These are phyloP conservation scores for Chenopodium quinoa DNA, from an alignment of 148 eudicot genomes.

Conservation along the genomic window DNA sequence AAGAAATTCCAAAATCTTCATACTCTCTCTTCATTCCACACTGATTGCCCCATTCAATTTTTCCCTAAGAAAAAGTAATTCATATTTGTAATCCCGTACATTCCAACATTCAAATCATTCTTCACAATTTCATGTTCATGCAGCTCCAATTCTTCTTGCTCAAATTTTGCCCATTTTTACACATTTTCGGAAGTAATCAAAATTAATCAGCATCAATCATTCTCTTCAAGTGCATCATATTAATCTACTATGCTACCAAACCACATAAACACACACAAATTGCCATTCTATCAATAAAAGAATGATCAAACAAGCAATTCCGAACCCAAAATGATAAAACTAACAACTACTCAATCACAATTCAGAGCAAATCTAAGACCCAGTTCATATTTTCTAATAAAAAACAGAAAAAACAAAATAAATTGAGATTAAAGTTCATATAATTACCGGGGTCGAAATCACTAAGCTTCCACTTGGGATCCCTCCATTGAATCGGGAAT, in stretches of 20 bases:
- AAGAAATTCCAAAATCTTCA: not conserved
- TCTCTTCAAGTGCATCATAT: not conserved
- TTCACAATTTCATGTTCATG: not conserved
- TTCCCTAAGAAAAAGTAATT: not conserved
- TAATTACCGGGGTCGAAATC: constrained; percentile 27
- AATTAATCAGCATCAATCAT: not conserved
- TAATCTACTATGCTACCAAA: not conserved
- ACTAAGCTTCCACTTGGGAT: constrained; percentile 25
- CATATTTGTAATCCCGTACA: not conserved
- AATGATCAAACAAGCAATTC: not conserved
- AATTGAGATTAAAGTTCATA: not conserved
- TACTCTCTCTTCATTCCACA: not conserved
- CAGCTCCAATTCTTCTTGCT: not conserved
- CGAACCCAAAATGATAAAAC: not conserved
- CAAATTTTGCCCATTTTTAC: not conserved
- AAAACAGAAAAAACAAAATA: not conserved
- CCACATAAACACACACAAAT: not conserved
- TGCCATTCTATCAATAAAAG: not conserved
- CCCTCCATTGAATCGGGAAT: constrained; percentile 26
- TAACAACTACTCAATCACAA: not conserved
- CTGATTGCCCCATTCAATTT: not conserved
- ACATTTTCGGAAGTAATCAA: not conserved
- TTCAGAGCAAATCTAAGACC: not conserved
- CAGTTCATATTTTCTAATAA: not conserved
- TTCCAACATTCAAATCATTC: not conserved